Base-by-base conservation (phyloP, 2,329 filamentous ascomycete genomes). In the Mycosphaerella sp. region DNA sequence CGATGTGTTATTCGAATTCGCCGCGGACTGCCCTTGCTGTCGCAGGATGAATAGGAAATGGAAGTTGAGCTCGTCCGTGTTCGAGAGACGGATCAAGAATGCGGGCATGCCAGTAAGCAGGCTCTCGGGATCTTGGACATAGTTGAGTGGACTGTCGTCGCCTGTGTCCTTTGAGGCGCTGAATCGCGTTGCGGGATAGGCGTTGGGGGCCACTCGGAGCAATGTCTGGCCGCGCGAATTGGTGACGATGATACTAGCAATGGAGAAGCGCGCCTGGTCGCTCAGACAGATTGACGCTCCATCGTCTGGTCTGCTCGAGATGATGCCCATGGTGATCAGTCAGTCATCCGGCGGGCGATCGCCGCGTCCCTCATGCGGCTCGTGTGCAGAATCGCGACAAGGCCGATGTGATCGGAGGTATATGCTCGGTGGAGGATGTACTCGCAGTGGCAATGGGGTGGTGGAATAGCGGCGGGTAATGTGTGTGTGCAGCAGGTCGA, bases 51-150 rank as follows among this genome's bases (percentile, higher is more conserved):
- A 96, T 39, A 87, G 93, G 70, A 97, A 98, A 64, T 85, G 89
- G 73, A 98, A 95, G 61, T 83, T 83, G 51, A 98, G 83, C 62
- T 98, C 93, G 63, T 97, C 93, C 63, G 95, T 90, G 73, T 91
- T 93, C 63, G 78, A 82, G 48, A 98, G 76, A 68, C 95, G 93
- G 54, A 97, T 77, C 48, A 98, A 80, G 70, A 97, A 95, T 56
- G 79, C 80, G 7, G 90, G 88, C 29, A 76, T 66, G 47, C 69
- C 67, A 59, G 58, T 59, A 32, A 67, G 56, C 11, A 64, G 59
- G 49, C 70, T 68, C 57, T 96, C 92, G 42, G 88, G 84, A 70
- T 97, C 93, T 90, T 95, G 92, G 42, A 98, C 82, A 74, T 89
- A 98, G 74, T 97, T 92, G 61, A 96, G 78, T 6, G 88, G 84